Conservation (phyloP, 179 eudicot species). For the Silene vulgaris region DNA sequence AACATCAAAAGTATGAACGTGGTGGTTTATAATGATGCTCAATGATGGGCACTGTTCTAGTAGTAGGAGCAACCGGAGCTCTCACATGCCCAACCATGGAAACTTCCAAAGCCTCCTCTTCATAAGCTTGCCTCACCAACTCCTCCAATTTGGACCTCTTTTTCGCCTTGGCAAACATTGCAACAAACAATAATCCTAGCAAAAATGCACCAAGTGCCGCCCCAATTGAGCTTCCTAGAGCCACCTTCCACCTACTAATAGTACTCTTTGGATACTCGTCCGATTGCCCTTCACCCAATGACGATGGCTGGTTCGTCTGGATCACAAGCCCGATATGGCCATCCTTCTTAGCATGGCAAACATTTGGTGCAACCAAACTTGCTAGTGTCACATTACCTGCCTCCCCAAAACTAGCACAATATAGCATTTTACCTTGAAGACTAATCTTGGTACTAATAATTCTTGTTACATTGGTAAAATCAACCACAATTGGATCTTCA, state of each 20-base stretch:
- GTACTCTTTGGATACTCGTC: conserved; percentile 19
- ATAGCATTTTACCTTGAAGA: conserved; percentile 35
- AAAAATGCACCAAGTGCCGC: conserved; percentile 79
- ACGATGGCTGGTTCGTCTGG: conserved; percentile 22
- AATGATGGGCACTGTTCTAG: conserved; percentile 54
- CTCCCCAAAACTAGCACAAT: conserved; percentile 62
- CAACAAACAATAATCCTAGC: conserved; percentile 59
- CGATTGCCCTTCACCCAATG: neutral
- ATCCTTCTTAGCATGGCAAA: conserved; percentile 48
- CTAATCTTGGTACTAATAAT: conserved; percentile 12
- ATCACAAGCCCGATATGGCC: conserved; percentile 77
- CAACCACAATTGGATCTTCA: conserved; percentile 44
- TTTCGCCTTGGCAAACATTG: conserved; percentile 74
- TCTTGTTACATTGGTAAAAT: conserved; percentile 42
- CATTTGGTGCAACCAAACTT: conserved; percentile 43
- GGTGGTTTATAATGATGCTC: conserved; percentile 48
- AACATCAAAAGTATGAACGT: conserved; percentile 30
- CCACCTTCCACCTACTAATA: conserved; percentile 59
- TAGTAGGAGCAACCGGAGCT: conserved; percentile 52
- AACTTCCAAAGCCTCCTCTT: conserved; percentile 86
- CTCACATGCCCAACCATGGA: conserved; percentile 92
- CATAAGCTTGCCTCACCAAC: conserved; percentile 78
- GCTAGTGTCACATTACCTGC: conserved; percentile 47
- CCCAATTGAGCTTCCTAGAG: conserved; percentile 63
- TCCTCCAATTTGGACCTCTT: conserved; percentile 74